Evolutionary conservation across 2,329 filamentous ascomycete species (phyloP), one percentile per base, ranked within the genome.

Genomic region (Cladosporium halotolerans): DNA sequence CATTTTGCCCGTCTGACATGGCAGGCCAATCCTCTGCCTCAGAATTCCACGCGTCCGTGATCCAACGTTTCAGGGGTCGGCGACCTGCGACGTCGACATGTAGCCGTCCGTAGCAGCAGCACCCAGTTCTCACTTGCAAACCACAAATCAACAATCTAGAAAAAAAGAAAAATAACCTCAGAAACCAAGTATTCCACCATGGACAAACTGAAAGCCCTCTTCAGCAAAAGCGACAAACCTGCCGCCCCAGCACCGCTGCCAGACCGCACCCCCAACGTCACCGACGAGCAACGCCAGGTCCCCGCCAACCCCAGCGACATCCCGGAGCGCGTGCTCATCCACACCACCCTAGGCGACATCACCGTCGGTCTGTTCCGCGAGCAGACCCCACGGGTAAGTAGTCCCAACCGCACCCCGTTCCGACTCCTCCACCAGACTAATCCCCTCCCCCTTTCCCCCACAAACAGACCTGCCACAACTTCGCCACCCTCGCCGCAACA

Each of bases 381-480:
- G 16, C 59, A 68, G 58, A 67, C 65, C 5, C 67, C 67, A 47
- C 62, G 57, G 47, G 65, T 66, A 57, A 53, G 55, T 45, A 39
- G 18, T 28, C 23, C 7, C 23, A 38, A 9, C 10, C 50, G 19
- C 14, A 39, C 19, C 16, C n/a, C n/a, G n/a, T 5, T 8, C 36
- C 36, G n/a, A 39, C n/a, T 4, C 36, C 5, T 28, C 23, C 23
- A 28, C 23, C 16, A 18, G 16, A 38, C 11, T 6, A 38, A 34
- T 34, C 9, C 33, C 33, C 33, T 34, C 33, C 33, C 11, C 36
- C 14, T 6, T 38, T 14, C 36, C 36, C n/a, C n/a, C n/a, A 14
- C 13, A n/a, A 39, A 39, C 87, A 92, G 71, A 96, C 93, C 0
- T 86, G 90, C 58, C 67, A 89, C 84, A 95, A 95, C 76, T 95